Evolutionary conservation across 2,329 filamentous ascomycete genomes (phyloP), one percentile per base, ranked within the genome.

Genomic region (Ascochyta fabae): DNA sequence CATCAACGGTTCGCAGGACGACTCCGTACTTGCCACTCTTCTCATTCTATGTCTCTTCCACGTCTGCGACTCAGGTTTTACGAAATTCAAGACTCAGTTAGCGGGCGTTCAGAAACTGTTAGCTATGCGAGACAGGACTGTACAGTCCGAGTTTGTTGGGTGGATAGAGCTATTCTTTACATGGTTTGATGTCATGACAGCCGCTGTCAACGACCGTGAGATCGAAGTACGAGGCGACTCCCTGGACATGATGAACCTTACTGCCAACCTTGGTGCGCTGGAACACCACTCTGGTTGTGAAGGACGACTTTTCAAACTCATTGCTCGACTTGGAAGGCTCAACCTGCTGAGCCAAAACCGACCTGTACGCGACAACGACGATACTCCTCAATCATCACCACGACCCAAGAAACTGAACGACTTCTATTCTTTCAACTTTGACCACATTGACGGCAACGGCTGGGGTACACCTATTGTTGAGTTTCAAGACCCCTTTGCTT

Each of bases 141-240:
- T 86, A 68, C 75, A 85, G 41, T 81, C 81, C 12, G 79, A 86
- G 46, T 90, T 92, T 58, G 89, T 91, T 55, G 86, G 88, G 12
- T 97, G 93, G 93, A 94, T 96, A 80, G 91, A 96, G 68, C 88
- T 91, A 38, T 87, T 96, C 65, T 97, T 97, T 70, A 95, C 91
- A 31, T 96, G 94, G 83, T 96, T 96, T 71, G 94, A 97, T 74
- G 91, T 93, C 51, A 91, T 97, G 78, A 92, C 92, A 0, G 91
- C 91, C 35, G 93, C 90, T 48, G 91, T 96, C 71, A 97, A 97
- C 66, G 91, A 96, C 75, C 87, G 93, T 47, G 93, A 97, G 75
- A 87, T 90, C 27, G 91, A 96, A 73, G 84, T 96, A 16, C 81
- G 83, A 34, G 84, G 84, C 24, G 80, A 83, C 31, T 84, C 83